Conservation (phyloP, 2,329 filamentous ascomycete genomes). For the Colletotrichum noveboracense region DNA sequence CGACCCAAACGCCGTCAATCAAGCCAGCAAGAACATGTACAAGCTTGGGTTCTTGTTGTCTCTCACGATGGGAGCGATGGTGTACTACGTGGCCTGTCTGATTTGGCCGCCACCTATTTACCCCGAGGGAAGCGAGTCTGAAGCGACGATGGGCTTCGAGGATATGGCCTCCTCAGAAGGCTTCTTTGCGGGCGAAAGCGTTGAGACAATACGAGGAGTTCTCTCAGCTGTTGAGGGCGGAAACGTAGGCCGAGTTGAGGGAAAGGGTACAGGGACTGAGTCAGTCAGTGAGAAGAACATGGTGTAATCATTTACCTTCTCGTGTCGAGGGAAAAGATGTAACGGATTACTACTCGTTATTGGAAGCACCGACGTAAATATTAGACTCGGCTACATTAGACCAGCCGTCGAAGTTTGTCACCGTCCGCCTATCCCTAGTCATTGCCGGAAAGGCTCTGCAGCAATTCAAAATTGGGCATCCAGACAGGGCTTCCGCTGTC, state of each 20-base stretch:
- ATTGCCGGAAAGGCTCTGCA: conserved; percentile 28
- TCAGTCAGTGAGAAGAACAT: background rate
- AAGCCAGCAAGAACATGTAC: conserved; percentile 29
- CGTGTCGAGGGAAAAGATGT: background rate
- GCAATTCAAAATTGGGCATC: conserved; percentile 34
- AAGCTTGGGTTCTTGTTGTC: conserved; percentile 31
- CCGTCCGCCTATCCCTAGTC: background rate
- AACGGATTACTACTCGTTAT: background rate
- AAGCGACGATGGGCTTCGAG: conserved; percentile 16
- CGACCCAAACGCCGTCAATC: conserved; percentile 24
- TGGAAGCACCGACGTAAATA: background rate
- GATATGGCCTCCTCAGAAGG: conserved; percentile 25
- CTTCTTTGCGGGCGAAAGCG: conserved; percentile 25
- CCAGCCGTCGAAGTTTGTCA: background rate
- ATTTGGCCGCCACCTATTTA: conserved; percentile 26
- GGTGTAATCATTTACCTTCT: background rate
- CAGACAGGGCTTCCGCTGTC: conserved; percentile 29
- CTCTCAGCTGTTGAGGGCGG: background rate
- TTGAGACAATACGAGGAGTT: conserved; percentile 8
- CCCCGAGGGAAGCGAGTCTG: conserved; percentile 19
- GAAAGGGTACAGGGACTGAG: background rate
- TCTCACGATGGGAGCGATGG: conserved; percentile 26
- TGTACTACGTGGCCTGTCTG: conserved; percentile 26
- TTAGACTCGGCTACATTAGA: background rate
- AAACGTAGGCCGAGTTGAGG: background rate